Evolutionary conservation across 2,329 filamentous ascomycete genomes (phyloP), one percentile per base, ranked within the genome.

Genomic region (Fusarium sp.): DNA sequence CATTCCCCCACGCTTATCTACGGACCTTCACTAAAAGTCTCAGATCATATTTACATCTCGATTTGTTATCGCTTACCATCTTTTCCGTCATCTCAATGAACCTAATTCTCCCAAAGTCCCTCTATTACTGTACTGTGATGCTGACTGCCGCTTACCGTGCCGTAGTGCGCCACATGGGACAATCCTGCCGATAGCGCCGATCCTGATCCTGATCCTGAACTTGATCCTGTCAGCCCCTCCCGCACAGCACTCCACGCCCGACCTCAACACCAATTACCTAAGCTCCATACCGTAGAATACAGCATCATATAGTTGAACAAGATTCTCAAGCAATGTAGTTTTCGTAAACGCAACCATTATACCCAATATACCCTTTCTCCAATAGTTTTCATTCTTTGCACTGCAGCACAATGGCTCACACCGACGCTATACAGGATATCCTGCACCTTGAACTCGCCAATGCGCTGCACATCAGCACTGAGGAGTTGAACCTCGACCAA

Each of bases 151-250:
- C 48, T 36, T 28, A 39, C n/a, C 17, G 13, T 38, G 51, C 51
- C 14, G 24, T 20, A 28, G 22, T 13, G 35, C 24, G 35, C 51
- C 35, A 38, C 35, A 28, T 41, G 51, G 35, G 51, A 55, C 35
- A 55, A 55, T 55, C 51, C 51, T 55, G 51, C 51, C 20, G 51
- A 54, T 39, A 54, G 51, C 18, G 24, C 55, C 33, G 33, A 59
- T 59, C 56, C 56, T 51, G 56, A 59, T 51, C 56, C 56, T 59
- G 56, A 59, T 59, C 56, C 56, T 59, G 24, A 59, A 28, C 42
- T 45, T 51, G 42, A 59, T 59, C 42, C 42, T 59, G 42, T 51
- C 56, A 59, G 33, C 42, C 45, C 24, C 33, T 17, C 31, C 17
- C 14, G 10, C 33, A 14, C 13, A 24, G 12, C 22, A 8, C 47